Base-by-base conservation (phyloP, 192 early-diverging fungal genomes). In the Gonapodya sp. region DNA sequence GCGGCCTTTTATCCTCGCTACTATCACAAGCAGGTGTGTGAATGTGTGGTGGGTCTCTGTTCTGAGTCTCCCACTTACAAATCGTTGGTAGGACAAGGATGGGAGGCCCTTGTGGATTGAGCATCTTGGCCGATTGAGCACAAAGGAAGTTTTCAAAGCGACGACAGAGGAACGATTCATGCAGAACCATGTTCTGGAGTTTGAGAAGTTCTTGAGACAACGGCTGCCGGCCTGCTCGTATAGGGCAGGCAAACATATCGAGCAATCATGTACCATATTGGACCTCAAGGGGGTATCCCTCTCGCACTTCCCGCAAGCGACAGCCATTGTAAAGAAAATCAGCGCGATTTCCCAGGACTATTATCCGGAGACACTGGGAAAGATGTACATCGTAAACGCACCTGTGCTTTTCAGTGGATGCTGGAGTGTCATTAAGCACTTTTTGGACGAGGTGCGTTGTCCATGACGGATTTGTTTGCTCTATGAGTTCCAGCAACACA, bases 61-160 rank as follows among this genome's bases (percentile, higher is more conserved):
- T n/a, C n/a, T n/a, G n/a, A n/a, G 8, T 64, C 46, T 64, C 8
- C 8, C 46, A 8, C 24, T 64, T 64, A 64, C 24, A 24, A 64
- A 64, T 16, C 8, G 8, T 77, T 96, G 96, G 81, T 89, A 87
- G 80, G 97, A 98, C 89, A 96, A 93, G 83, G 86, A 91, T 35
- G 97, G 96, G 30, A 90, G 94, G 80, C 95, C 95, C 1, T 85
- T 98, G 75, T 98, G 97, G 83, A 92, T 97, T 83, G 97, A 98
- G 88, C 91, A 92, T 36, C 86, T 96, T 75, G 95, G 96, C 30
- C 83, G 82, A 46, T 82, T 94, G 33, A 91, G 93, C 82, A 84
- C 91, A 77, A 87, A 88, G 74, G 84, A 91, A 80, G 84, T 94
- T 35, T 90, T 92, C 78, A 79, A 86, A 73, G 83, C 91, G 35